Base-by-base conservation (phyloP, 2,329 filamentous ascomycete genomes). In the Chaetomium globosum region DNA sequence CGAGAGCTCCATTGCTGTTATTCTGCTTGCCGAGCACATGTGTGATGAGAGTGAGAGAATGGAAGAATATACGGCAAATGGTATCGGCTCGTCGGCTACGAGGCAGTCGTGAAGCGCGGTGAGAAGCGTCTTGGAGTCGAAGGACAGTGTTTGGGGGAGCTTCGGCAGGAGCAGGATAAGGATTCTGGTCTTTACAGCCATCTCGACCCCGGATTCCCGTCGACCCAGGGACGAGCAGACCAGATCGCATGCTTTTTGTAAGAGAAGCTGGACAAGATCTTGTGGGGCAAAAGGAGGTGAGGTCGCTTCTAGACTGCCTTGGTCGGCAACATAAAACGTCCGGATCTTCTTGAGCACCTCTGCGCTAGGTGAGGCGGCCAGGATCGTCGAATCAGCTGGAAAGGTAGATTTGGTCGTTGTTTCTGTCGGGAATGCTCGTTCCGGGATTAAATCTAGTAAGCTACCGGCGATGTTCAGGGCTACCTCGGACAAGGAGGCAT, bases 271-370 rank as follows among this genome's bases (percentile, higher is more conserved):
- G n/a, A 85, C 86, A 28, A 87, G 76, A 26, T 83, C 79, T 21
- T 78, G 77, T 6, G 84, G 76, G 10, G 80, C 76, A 69, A 90
- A 89, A 4, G 90, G 90, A 3, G 85, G 79, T 5, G 82, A 75
- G 8, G 82, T 81, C 43, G 83, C 82, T 65, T 92, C 89, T 23
- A 90, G 77, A 69, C 86, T 91, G 51, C 87, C 88, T 74, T 91
- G 89, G 66, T 90, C 88, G 66, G 85, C 81, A 39, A 87, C 80
- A 74, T 93, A 93, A 72, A 92, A 93, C 10, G 79, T 77, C 70
- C 81, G 83, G 59, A 92, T 86, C 65, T 78, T 84, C 67, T 84
- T 83, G 54, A 90, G 75, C 12, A 90, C 77, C 46, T 87, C 84
- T n/a, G 76, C 69, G 57, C 80, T 82, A 3, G 79, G 72, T 39